Evolutionary conservation across 23 red algal genomes (phyloP), one percentile per base, ranked within the genome.

Genomic region (Gracilaria gracilis): DNA sequence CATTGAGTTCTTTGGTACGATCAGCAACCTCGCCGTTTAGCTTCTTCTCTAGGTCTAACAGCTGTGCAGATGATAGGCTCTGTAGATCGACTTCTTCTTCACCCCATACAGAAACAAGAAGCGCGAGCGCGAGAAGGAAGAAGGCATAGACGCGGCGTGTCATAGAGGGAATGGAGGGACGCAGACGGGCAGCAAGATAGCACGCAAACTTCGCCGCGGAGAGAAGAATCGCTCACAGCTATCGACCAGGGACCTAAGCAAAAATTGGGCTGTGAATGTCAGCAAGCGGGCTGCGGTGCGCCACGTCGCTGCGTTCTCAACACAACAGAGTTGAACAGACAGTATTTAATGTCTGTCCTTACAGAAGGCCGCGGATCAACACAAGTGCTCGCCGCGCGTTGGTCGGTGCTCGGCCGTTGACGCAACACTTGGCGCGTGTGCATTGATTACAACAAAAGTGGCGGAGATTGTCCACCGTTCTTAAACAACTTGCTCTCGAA

Each of bases 11-110:
- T 33, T 70, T 83, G 54, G 80, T 32, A 31, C 62, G 80, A n/a
- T 92, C 62, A 84, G 47, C 62, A 33, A 92, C 89, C 67, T 92
- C 58, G 9, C 47, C 58, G 51, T 36, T n/a, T 1, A 92, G 53
- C 40, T 83, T 57, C 15, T 84, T 74, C 47, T 92, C 89, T 21
- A 92, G 57, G 5, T 75, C 67, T 6, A 79, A 64, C 28, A 92
- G 77, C 50, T 92, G 75, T 16, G 78, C 89, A 16, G 89, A 84
- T 38, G 62, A 75, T 27, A 92, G 0, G 54, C 57, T 72, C 24
- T 83, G 80, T 25, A 92, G 89, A 20, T 92, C 72, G 20, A 51
- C 7, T 73, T 92, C 59, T 54, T 92, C 89, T 28, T 64, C 87
- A 21, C 67, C 57, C 34, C 64, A 70, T 40, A 38, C 74, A 21